Evolutionary conservation across 1,139 yeast genomes (phyloP), one percentile per base, ranked within the genome.

Genomic region (Saccharomyces hybrid): DNA sequence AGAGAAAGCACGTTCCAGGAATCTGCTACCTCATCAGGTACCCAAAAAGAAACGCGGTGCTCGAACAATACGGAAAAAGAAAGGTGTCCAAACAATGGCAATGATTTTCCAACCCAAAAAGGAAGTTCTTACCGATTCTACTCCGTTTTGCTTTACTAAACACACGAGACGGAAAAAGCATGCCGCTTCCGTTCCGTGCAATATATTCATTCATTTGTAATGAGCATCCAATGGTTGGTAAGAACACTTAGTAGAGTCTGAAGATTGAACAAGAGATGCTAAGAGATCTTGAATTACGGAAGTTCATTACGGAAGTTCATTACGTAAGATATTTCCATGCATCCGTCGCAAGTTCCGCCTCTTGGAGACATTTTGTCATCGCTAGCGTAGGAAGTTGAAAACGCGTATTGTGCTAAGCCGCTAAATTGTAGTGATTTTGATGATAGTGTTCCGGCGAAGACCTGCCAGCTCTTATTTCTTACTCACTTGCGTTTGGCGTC

Each of bases 151-250:
- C 26, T 19, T 38, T 38, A 38, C 25, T 38, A 38, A 38, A 26
- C 44, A 23, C 44, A 38, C 44, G 44, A 19, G 42, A 38, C 44
- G 44, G 44, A 38, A 16, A 19, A 25, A 16, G 16, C 38, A 19
- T 38, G 23, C 44, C 44, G 44, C 44, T 38, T 38, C 44, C 44
- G 44, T 38, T 19, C 44, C 44, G 44, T 38, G 42, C 23, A 16
- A 16, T 4, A 16, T 38, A 38, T 38, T 16, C n/a, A 9, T 38
- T 38, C 16, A 32, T 32, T 32, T 13, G 44, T 38, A 38, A 38
- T 38, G 25, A 38, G 9, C 25, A 16, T 38, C 44, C 25, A 38
- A 16, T 3, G 6, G 42, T 16, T 19, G 23, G 44, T 38, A 16
- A 38, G 23, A 16, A 38, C 19, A 25, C 9, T 7, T 19, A 5